Conservation (phyloP, 1,139 yeast genomes). For the Yamadazyma pseudoaaseri region DNA sequence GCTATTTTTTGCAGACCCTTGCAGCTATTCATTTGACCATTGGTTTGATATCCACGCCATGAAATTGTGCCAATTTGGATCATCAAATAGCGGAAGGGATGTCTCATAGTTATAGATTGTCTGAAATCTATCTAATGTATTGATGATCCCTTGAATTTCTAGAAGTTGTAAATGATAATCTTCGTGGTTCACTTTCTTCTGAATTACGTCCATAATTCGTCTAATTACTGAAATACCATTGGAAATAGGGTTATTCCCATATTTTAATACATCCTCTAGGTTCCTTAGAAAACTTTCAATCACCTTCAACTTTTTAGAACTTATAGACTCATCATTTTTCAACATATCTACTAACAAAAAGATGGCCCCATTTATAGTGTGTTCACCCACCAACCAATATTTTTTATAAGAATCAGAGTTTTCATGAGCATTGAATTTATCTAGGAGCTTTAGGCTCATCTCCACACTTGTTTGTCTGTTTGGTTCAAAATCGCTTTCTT, state of each 20-base stretch:
- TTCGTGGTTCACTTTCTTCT: slow-evolving; percentile 9
- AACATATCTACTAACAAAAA: slow-evolving; percentile 14
- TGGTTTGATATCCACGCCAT: slow-evolving; percentile 9
- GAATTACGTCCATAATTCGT: slow-evolving; percentile 7
- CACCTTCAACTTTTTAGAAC: slow-evolving; percentile 3
- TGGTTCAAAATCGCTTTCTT: slow-evolving; percentile 1
- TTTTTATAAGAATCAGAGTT: slow-evolving; percentile 13
- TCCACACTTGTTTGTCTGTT: slow-evolving; percentile 2
- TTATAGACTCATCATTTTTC: slow-evolving; percentile 4
- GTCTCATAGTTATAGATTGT: slow-evolving; percentile 6
- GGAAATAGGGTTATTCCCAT: slow-evolving; percentile 3
- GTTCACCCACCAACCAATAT: slow-evolving; percentile 15
- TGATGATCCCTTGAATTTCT: slow-evolving; percentile 7
- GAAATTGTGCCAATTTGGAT: slow-evolving; percentile 12
- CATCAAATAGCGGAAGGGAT: not conserved
- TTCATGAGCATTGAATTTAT: slow-evolving; percentile 8
- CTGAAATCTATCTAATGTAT: slow-evolving; percentile 7
- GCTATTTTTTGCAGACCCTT: not conserved
- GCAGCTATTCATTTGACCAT: not conserved
- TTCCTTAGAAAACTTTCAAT: slow-evolving; percentile 5
- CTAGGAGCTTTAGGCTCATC: slow-evolving; percentile 6
- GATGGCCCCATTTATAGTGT: slow-evolving; percentile 12
- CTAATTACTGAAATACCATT: slow-evolving; percentile 7
- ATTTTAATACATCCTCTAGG: slow-evolving; percentile 1
- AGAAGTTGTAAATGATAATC: slow-evolving; percentile 7